phyloP scores from a whole-genome alignment of 345 rosid genomes.

The Erucastrum elatum region DNA sequence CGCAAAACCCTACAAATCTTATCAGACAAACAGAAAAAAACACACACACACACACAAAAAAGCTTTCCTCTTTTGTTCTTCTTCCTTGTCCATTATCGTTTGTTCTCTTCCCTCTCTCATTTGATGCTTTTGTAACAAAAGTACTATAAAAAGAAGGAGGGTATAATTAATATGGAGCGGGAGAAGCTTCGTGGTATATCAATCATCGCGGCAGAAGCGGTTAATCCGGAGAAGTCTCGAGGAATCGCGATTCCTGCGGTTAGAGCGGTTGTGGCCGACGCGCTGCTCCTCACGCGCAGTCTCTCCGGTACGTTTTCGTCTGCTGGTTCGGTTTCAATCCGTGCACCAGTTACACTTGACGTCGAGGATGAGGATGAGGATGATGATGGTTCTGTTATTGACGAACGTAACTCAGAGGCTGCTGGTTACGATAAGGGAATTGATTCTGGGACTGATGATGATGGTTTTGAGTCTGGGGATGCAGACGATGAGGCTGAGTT shows the following conservation, averaged over 20 bases:
- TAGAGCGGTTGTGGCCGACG: conserved; percentile 31
- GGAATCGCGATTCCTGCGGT: conserved; percentile 39
- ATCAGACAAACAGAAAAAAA: conserved; percentile 19
- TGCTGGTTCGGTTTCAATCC: conserved; percentile 56
- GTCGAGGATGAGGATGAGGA: too few relatives aligned
- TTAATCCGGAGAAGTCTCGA: conserved; percentile 35
- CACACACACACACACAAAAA: conserved; percentile 13
- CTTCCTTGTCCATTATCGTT: not conserved
- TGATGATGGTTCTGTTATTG: conserved; percentile 43
- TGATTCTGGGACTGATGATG: conserved; percentile 47
- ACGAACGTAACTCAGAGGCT: conserved; percentile 30
- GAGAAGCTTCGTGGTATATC: conserved; percentile 32
- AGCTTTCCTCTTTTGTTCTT: not conserved
- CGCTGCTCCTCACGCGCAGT: conserved; percentile 12
- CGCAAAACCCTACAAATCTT: conserved; percentile 15
- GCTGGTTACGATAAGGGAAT: conserved; percentile 35
- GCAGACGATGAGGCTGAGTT: conserved; percentile 42
- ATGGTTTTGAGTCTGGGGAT: conserved; percentile 50
- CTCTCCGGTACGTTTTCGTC: conserved; percentile 40
- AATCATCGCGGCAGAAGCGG: conserved; percentile 36
- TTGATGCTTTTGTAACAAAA: not conserved
- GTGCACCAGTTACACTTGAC: conserved; percentile 70
- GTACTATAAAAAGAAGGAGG: not conserved
- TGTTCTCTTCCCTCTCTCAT: conserved; percentile 7
- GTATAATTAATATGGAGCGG: conserved; percentile 18